phyloP scores from a whole-genome alignment of 331 rosid genomes.

The Cydonia oblonga region DNA sequence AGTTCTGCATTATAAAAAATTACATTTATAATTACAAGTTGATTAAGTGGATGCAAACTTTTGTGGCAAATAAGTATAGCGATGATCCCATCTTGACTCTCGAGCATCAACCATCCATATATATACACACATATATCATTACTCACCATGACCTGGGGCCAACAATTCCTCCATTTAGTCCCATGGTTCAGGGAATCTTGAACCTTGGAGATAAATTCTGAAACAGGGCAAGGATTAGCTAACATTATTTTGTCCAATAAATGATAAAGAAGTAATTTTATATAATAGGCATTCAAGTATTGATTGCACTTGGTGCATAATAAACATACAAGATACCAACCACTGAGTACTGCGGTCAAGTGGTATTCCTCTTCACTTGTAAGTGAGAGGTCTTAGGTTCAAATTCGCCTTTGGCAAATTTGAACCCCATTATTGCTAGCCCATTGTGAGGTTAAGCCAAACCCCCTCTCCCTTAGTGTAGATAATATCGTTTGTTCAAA shows the following conservation, averaged over 20 bases:
- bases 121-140: not conserved
- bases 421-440: no score
- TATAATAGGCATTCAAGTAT: constrained; percentile 10
- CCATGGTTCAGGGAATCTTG: constrained; percentile 36
- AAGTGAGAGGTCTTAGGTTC: no score
- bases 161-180: constrained; percentile 64
- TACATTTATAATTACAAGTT: constrained; percentile 6
- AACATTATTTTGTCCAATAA: constrained; percentile 10
- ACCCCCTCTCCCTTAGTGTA: no score
- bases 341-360: no score
- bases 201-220: constrained; percentile 38
- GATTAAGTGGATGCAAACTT: not conserved
- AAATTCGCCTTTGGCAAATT: no score
- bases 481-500: no score
- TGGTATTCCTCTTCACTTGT: no score
- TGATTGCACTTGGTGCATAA: not conserved
- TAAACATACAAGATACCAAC: not conserved
- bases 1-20: constrained; percentile 37
- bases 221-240: constrained; percentile 15
- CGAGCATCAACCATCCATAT: constrained; percentile 1
- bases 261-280: not conserved
- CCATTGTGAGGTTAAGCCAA: no score
- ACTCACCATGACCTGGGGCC: constrained; percentile 46
- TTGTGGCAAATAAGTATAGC: constrained; percentile 8
- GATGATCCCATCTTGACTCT: not conserved